Conservation (phyloP, 2,329 filamentous ascomycete genomes). For the Fusarium nodosum region DNA sequence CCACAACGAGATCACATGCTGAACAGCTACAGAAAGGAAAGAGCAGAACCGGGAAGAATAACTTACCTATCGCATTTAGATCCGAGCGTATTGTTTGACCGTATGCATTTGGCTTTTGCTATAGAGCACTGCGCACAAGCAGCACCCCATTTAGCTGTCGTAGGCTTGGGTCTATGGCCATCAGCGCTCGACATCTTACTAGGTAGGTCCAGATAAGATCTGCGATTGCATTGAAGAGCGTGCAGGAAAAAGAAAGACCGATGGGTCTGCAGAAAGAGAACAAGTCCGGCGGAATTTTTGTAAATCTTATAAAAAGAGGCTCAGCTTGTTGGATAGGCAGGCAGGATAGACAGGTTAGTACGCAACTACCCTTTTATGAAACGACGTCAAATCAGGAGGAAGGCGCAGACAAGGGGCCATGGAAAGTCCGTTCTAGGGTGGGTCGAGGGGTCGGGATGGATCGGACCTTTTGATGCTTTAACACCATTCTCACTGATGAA, state of each 20-base stretch:
- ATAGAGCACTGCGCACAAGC: conserved; percentile 63
- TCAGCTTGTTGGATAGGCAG: conserved; percentile 4
- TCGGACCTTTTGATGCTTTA: neutral
- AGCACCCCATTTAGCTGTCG: conserved; percentile 63
- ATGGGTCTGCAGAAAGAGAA: conserved; percentile 11
- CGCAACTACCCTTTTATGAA: conserved; percentile 14
- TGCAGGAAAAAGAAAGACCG: conserved; percentile 16
- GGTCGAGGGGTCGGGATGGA: conserved; percentile 19
- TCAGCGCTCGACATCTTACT: conserved; percentile 35
- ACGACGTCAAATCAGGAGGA: conserved; percentile 30
- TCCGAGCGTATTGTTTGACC: conserved; percentile 54
- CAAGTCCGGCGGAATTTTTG: conserved; percentile 50
- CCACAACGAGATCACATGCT: neutral
- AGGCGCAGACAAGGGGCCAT: neutral
- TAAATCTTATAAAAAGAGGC: conserved; percentile 8
- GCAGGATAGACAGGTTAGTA: neutral
- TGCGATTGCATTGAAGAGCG: conserved; percentile 23
- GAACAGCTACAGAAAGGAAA: neutral
- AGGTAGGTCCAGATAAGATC: conserved; percentile 7
- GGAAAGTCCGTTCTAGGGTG: conserved; percentile 35
- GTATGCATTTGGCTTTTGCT: conserved; percentile 66
- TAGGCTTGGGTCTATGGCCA: conserved; percentile 48
- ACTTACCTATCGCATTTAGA: conserved; percentile 62
- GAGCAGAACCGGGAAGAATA: neutral
- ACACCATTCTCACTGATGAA: neutral